Base-by-base conservation (phyloP, 2,329 filamentous ascomycete genomes). In the Alternaria brassicae region DNA sequence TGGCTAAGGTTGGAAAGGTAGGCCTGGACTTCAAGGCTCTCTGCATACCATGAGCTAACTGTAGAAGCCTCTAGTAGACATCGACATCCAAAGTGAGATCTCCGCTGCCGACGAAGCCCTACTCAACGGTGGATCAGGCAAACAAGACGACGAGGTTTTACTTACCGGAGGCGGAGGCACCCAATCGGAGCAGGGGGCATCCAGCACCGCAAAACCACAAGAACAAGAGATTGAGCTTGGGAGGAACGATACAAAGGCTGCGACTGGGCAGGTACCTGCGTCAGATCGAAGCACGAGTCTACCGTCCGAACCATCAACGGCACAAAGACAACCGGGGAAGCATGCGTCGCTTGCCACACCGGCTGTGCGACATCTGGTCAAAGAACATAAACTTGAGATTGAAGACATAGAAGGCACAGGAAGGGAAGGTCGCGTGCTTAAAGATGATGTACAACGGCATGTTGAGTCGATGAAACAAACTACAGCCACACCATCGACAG, bases 1-100 rank as follows among this genome's bases (percentile, higher is more conserved):
- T 97, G 86, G 94, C 94, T 51, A 92, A 92, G 74, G 96, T 97
- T 25, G 95, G 95, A 67, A 93, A 83, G 78, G 84, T 86, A 76
- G 30, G 65, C 8, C 9, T 37, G 17, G 9, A 48, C 3, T 13
- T 50, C 28, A 25, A 3, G 6, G 27, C 6, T 15, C 3, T 41
- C 6, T 7, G 27, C 30, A 30, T 17, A 53, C 25, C 34, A 10
- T 13, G 21, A 25, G 50, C 72, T 77, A 52, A 73, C 45, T 28
- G 32, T 21, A 23, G 21, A 60, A 95, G 86, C 90, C 93, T 13
- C 88, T 97, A 72, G 90, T 97, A 65, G 94, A 98, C 74, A 97
- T 98, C 63, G 94, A 98, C 77, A 93, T 97, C 66, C 88, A 92
- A 71, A 91, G 91, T 59, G 89, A 89, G 36, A 88, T 89, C 65